Conservation (phyloP, 768 basidiomycete genomes). For the Russula sp. region DNA sequence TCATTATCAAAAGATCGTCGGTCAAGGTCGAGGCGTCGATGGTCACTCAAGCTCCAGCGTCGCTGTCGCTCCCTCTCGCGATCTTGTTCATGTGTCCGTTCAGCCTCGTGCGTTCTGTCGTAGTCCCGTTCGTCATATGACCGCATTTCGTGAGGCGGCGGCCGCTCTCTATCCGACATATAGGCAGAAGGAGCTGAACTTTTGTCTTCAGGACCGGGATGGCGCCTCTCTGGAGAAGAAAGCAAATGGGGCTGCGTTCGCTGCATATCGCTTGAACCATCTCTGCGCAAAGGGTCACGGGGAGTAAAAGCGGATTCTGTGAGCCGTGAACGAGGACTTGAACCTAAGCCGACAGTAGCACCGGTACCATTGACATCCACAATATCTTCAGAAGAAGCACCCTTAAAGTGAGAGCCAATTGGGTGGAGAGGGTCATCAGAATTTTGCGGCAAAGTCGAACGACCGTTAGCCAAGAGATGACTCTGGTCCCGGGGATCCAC, state of each 20-base stretch:
- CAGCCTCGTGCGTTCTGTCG: conserved; percentile 31
- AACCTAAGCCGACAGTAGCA: background rate
- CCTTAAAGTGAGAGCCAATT: background rate
- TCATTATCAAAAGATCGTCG: conserved; percentile 33
- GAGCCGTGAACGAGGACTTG: background rate
- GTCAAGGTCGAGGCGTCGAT: conserved; percentile 34
- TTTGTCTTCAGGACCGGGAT: conserved; percentile 18
- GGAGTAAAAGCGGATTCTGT: background rate
- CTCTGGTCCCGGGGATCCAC: background rate
- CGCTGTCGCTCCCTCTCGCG: conserved; percentile 27
- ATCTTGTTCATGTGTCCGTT: conserved; percentile 7
- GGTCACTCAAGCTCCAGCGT: conserved; percentile 29
- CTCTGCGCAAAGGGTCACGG: background rate
- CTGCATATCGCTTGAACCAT: background rate
- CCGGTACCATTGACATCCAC: background rate
- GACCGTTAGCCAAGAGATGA: background rate
- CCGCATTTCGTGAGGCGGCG: conserved; percentile 29
- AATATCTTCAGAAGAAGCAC: background rate
- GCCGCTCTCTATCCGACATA: conserved; percentile 22
- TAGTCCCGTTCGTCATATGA: conserved; percentile 29
- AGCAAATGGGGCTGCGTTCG: background rate
- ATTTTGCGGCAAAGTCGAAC: background rate
- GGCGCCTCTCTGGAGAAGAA: conserved; percentile 9
- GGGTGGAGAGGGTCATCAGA: background rate
- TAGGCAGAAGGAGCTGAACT: conserved; percentile 25